phyloP scores from a whole-genome alignment of 495 filamentous ascomycete species.

The Staphylotrichum longicolle region DNA sequence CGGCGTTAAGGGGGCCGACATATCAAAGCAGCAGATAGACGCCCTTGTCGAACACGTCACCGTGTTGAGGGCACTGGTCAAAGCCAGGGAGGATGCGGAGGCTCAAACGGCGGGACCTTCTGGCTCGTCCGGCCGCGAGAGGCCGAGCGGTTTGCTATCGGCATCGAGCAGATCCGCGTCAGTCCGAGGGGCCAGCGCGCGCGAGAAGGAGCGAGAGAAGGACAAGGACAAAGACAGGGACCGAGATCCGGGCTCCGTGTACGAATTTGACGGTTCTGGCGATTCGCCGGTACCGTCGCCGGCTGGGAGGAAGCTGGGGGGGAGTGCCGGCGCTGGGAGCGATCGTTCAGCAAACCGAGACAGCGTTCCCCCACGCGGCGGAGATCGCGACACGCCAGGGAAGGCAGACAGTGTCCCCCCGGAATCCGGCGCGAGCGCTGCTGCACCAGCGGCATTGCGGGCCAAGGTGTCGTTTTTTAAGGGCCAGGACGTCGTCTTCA shows the following conservation, averaged over 20 bases:
- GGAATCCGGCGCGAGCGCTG: slow-evolving; percentile 33
- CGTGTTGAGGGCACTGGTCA: slow-evolving; percentile 44
- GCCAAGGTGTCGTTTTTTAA: slow-evolving; percentile 57
- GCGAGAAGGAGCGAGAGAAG: slow-evolving; percentile 31
- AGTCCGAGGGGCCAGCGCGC: slow-evolving; percentile 28
- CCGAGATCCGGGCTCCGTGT: slow-evolving; percentile 46
- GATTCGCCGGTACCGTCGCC: slow-evolving; percentile 71
- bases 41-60: slow-evolving; percentile 47
- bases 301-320: slow-evolving; percentile 46
- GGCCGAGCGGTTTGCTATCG: slow-evolving; percentile 28
- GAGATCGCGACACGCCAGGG: slow-evolving; percentile 45
- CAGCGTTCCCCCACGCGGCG: slow-evolving; percentile 44
- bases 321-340: slow-evolving; percentile 57
- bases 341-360: slow-evolving; percentile 39
- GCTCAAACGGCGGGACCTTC: slow-evolving; percentile 46
- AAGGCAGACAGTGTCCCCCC: slow-evolving; percentile 48
- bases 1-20: slow-evolving; percentile 45
- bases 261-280: slow-evolving; percentile 66
- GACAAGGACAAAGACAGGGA: slow-evolving; percentile 28
- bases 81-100: slow-evolving; percentile 59
- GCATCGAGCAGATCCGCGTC: slow-evolving; percentile 31
- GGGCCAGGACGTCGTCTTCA: slow-evolving; percentile 83
- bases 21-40: slow-evolving; percentile 35
- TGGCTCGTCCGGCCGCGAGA: slow-evolving; percentile 26
- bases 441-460: slow-evolving; percentile 33